A percentile compares a stretch with the other conserved stretches of the same genome.
Evolutionary conservation across 768 basidiomycete genomes (phyloP).

Genomic region (Cystofilobasidium bisporidii): DNA sequence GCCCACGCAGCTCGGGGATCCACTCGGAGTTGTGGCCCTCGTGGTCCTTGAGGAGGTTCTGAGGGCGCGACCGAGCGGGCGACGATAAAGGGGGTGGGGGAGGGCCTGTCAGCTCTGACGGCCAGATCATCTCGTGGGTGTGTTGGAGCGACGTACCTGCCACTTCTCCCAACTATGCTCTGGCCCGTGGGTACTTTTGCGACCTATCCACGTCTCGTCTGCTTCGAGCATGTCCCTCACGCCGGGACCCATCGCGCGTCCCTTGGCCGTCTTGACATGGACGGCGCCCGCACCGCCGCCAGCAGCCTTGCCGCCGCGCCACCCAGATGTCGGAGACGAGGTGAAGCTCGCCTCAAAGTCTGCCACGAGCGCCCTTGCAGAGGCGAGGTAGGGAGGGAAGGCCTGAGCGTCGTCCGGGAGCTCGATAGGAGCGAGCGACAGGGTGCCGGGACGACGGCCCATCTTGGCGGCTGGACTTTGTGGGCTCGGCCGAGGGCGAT

Average conservation of each 20-base stretch:
- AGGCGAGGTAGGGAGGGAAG: not conserved
- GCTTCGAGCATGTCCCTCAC: not conserved
- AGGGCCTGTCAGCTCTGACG: too few species aligned
- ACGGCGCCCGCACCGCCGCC: not conserved
- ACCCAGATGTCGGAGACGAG: not conserved
- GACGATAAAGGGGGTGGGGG: not conserved
- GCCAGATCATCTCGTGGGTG: not conserved
- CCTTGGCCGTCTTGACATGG: not conserved
- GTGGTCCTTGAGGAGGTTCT: conserved; percentile 3
- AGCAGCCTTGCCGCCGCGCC: not conserved
- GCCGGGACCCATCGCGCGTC: not conserved
- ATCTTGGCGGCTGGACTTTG: too few species aligned
- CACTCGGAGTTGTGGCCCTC: not conserved
- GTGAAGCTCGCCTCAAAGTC: not conserved
- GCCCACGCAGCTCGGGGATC: not conserved
- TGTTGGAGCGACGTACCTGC: not conserved
- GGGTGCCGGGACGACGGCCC: too few species aligned
- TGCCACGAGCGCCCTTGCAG: not conserved
- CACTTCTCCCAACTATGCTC: not conserved
- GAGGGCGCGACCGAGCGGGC: not conserved
- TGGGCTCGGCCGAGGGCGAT: too few species aligned
- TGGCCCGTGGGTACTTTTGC: not conserved
- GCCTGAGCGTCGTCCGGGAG: not conserved
- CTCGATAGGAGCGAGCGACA: not conserved
- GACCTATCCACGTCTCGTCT: not conserved